Conservation (phyloP, 352 stramenopile genomes). For the Globisporangium recalcitrans region DNA sequence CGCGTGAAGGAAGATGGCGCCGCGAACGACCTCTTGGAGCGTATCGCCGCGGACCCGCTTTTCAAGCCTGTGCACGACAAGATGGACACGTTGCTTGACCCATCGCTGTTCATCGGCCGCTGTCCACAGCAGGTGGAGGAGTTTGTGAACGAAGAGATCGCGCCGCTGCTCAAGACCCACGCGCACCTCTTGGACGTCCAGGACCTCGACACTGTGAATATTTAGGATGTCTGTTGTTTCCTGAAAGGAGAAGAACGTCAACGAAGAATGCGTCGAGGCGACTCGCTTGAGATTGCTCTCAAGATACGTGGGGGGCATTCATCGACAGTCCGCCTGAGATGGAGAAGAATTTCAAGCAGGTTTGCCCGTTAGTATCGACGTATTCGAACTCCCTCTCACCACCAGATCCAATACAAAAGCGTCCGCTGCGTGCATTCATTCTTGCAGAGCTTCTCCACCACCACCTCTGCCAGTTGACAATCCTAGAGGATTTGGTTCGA, state of each 20-base stretch:
- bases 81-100: constrained; percentile 94
- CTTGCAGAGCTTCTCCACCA: neutral
- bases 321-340: neutral
- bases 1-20: constrained; percentile 97
- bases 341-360: neutral
- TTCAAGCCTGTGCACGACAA: constrained; percentile 95
- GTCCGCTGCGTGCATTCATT: neutral
- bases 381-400: neutral
- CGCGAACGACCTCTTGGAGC: constrained; percentile 96
- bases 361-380: neutral
- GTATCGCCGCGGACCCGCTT: constrained; percentile 91
- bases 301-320: too few species aligned
- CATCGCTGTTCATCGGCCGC: constrained; percentile 96
- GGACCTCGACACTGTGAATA: constrained; percentile 94
- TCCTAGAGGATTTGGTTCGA: too few species aligned
- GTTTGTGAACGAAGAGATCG: constrained; percentile 94
- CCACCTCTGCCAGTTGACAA: neutral
- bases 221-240: constrained; percentile 57
- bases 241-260: neutral
- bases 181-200: constrained; percentile 87
- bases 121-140: constrained; percentile 94
- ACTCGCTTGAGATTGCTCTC: neutral
- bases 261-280: neutral
- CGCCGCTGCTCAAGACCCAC: constrained; percentile 91
- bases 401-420: neutral